Evolutionary conservation across 2,329 filamentous ascomycete species (phyloP).

Genomic region (Scleromitrula shiraiana): DNA sequence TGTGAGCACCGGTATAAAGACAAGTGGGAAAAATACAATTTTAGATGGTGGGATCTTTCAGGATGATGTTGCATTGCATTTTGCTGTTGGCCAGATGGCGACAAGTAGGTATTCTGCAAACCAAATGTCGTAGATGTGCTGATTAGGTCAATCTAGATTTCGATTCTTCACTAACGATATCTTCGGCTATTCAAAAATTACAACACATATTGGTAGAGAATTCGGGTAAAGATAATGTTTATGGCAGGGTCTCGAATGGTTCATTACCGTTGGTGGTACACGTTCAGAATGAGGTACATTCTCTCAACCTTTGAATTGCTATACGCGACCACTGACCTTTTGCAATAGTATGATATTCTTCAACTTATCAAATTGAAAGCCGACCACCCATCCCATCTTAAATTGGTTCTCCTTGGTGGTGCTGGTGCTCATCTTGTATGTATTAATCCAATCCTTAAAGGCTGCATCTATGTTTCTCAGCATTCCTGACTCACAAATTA

Average conservation of each 20-base stretch:
- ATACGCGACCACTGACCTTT: not conserved
- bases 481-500: not conserved
- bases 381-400: constrained; percentile 27
- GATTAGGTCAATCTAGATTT: constrained; percentile 11
- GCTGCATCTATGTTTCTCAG: not conserved
- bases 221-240: constrained; percentile 31
- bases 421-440: constrained; percentile 33
- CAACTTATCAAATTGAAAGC: constrained; percentile 35
- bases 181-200: constrained; percentile 27
- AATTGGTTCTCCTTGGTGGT: constrained; percentile 35
- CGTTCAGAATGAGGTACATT: constrained; percentile 32
- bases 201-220: constrained; percentile 32
- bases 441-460: not conserved
- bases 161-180: constrained; percentile 27
- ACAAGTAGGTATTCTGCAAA: constrained; percentile 24
- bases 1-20: constrained; percentile 37
- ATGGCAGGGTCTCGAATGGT: constrained; percentile 33
- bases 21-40: constrained; percentile 30
- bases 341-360: constrained; percentile 34
- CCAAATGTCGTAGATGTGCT: not conserved
- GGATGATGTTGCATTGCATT: constrained; percentile 37
- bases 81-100: constrained; percentile 31
- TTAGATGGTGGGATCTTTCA: constrained; percentile 36
- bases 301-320: not conserved
- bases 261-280: constrained; percentile 35